phyloP scores from a whole-genome alignment of 345 rosid genomes.

The Theobroma cacao region DNA sequence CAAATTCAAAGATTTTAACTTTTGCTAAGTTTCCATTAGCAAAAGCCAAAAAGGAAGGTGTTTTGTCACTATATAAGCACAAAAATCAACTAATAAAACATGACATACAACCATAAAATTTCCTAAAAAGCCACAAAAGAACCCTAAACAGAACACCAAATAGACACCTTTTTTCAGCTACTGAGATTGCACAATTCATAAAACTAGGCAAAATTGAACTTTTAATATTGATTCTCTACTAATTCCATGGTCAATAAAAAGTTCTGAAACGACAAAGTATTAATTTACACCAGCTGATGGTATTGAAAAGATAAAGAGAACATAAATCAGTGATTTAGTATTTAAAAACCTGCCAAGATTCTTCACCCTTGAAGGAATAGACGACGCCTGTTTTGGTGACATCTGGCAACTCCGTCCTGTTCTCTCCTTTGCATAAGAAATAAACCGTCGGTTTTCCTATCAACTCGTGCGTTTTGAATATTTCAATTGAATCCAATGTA shows the following conservation, averaged over 20 bases:
- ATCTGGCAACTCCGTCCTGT: conserved; percentile 52
- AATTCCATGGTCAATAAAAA: background rate
- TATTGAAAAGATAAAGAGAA: background rate
- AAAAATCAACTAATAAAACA: background rate
- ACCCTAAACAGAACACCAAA: background rate
- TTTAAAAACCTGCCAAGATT: conserved; percentile 71
- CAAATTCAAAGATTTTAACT: background rate
- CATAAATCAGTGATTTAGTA: background rate
- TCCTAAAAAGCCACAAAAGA: background rate
- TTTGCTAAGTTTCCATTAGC: background rate
- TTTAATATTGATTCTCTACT: background rate
- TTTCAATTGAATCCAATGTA: conserved; percentile 49
- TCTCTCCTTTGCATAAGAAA: conserved; percentile 68
- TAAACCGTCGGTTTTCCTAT: conserved; percentile 52
- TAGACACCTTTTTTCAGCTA: background rate
- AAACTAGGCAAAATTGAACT: background rate
- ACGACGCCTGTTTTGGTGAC: conserved; percentile 35
- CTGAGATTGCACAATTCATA: background rate
- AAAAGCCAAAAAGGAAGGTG: background rate
- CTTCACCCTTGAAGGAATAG: conserved; percentile 61
- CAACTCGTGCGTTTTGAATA: conserved; percentile 56
- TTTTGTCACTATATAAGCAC: background rate
- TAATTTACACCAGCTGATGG: background rate
- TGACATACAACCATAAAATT: background rate
- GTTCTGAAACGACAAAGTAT: no score